Evolutionary conservation across 176 grass and related monocot genomes (phyloP).

Genomic region (Oryza meridionalis): DNA sequence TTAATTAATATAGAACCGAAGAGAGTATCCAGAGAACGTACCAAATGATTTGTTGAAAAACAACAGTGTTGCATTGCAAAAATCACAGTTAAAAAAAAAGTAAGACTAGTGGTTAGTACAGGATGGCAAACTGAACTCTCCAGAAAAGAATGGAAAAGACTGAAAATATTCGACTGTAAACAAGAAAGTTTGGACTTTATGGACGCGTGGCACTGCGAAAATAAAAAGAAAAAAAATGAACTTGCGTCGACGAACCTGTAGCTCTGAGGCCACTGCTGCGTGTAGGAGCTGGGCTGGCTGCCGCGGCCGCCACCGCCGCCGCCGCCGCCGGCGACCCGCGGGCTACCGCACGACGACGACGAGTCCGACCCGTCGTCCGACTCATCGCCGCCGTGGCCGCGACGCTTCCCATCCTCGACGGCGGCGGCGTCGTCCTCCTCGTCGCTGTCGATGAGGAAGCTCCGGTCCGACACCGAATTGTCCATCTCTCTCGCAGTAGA

Average conservation of each 20-base stretch:
- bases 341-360: conserved; percentile 52
- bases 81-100: background rate
- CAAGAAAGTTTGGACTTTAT: background rate
- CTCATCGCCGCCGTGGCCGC: conserved; percentile 6
- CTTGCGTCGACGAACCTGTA: conserved; percentile 60
- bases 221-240: background rate
- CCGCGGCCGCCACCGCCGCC: background rate
- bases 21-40: too few relatives aligned
- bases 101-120: background rate
- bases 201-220: background rate
- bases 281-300: conserved; percentile 67
- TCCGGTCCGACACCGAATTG: conserved; percentile 68
- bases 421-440: conserved; percentile 42
- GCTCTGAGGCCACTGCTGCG: conserved; percentile 83
- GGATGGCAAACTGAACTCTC: background rate
- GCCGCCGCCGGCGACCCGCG: background rate
- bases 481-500: conserved; percentile 36
- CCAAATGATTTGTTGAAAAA: too few relatives aligned
- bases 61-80: background rate
- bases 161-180: background rate
- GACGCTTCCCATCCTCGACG: conserved; percentile 28
- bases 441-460: conserved; percentile 77
- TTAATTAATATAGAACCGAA: too few relatives aligned
- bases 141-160: background rate
- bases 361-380: conserved; percentile 44